Evolutionary conservation across 306 rosid genomes (phyloP).

Genomic region (Abrus precatorius): DNA sequence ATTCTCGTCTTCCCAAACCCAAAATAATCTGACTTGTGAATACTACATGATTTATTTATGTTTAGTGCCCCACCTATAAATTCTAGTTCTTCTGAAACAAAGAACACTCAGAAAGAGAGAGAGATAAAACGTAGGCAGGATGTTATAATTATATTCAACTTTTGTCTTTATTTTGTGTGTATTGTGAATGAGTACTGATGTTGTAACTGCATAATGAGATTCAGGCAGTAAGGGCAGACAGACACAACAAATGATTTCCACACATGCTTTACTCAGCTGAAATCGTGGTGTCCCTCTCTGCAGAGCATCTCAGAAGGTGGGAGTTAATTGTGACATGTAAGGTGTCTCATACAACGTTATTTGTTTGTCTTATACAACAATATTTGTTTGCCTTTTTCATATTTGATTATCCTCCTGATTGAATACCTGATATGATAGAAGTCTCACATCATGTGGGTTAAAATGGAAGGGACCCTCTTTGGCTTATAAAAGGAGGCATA

Average conservation of each 20-base stretch:
- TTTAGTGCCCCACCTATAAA: neutral
- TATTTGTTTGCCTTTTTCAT: constrained; percentile 44
- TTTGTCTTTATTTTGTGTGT: neutral
- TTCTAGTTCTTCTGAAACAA: neutral
- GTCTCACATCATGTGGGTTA: too few species aligned
- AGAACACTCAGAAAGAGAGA: neutral
- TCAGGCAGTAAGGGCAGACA: constrained; percentile 71
- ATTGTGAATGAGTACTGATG: constrained; percentile 43
- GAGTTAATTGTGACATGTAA: constrained; percentile 52
- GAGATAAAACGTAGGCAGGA: neutral
- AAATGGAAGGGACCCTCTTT: too few species aligned
- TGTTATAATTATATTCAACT: neutral
- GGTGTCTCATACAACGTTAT: constrained; percentile 33
- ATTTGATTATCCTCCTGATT: constrained; percentile 45
- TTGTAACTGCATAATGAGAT: constrained; percentile 36
- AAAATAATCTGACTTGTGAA: neutral
- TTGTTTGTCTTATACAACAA: neutral
- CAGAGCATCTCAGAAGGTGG: constrained; percentile 87
- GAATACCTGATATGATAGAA: constrained; percentile 40
- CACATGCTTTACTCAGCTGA: constrained; percentile 56
- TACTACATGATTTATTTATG: neutral
- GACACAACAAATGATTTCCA: constrained; percentile 58
- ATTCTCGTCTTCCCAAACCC: too few species aligned
- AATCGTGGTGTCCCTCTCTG: constrained; percentile 88
- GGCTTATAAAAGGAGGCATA: too few species aligned